These are phyloP conservation scores for Populus pruinosa DNA, from an alignment of 345 rosid genomes.

Conservation along the genomic window DNA sequence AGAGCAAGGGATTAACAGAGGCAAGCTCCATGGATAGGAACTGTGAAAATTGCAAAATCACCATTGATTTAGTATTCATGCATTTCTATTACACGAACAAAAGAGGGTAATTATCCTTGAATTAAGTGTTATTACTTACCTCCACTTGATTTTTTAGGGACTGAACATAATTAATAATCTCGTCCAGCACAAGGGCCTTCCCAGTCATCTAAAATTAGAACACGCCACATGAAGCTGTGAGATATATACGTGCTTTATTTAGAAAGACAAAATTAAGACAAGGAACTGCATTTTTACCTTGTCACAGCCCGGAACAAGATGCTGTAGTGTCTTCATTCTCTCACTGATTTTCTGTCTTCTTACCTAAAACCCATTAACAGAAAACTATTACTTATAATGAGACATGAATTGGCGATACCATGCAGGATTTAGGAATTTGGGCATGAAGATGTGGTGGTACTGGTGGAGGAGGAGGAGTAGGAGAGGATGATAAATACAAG, in stretches of 20 bases:
- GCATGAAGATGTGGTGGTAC: too few species aligned
- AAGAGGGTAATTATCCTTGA: too few species aligned
- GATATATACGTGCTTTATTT: neutral
- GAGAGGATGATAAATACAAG: too few species aligned
- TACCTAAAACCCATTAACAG: slow-evolving; percentile 35
- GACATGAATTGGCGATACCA: neutral
- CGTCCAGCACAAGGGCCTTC: slow-evolving; percentile 84
- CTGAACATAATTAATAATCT: slow-evolving; percentile 73
- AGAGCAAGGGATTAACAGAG: slow-evolving; percentile 55
- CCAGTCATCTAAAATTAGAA: slow-evolving; percentile 55
- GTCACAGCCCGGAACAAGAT: slow-evolving; percentile 79
- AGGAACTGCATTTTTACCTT: slow-evolving; percentile 36
- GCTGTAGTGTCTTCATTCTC: slow-evolving; percentile 58
- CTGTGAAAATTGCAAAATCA: slow-evolving; percentile 25
- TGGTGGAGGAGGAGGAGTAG: too few species aligned
- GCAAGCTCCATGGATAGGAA: slow-evolving; percentile 78
- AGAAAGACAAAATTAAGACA: slow-evolving; percentile 12
- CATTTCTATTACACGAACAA: neutral
- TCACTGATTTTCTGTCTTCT: slow-evolving; percentile 80
- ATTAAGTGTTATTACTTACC: slow-evolving; percentile 26
- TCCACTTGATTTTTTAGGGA: slow-evolving; percentile 71
- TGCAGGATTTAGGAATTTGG: too few species aligned
- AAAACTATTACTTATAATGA: neutral
- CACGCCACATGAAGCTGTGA: slow-evolving; percentile 38
- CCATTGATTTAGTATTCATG: neutral